A percentile compares a stretch with the other conserved stretches of the same genome.
Conservation (phyloP, 139 green algal species). For the Deuterostichococcus epilithicus region DNA sequence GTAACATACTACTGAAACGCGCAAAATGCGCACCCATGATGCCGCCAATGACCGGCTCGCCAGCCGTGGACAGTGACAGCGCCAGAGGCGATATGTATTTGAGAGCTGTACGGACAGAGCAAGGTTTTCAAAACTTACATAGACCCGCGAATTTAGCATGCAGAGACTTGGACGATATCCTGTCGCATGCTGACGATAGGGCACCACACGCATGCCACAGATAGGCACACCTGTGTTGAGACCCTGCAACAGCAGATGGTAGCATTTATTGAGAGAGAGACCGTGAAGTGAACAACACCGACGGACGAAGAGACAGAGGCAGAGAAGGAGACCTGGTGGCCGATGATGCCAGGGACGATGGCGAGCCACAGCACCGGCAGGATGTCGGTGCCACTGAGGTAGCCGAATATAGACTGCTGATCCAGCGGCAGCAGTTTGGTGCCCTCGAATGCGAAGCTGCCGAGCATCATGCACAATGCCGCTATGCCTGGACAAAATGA, state of each 20-base stretch:
- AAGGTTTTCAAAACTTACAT: not conserved
- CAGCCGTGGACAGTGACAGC: not conserved
- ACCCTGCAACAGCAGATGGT: too few species aligned
- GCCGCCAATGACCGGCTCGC: not conserved
- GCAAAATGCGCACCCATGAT: not conserved
- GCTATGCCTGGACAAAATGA: slow-evolving; percentile 5
- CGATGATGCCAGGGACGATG: slow-evolving; percentile 53
- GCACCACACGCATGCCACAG: too few species aligned
- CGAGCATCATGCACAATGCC: slow-evolving; percentile 20
- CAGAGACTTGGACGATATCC: too few species aligned
- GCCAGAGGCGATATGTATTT: not conserved
- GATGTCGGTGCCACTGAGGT: slow-evolving; percentile 33
- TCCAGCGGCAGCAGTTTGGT: slow-evolving; percentile 17
- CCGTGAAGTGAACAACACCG: too few species aligned
- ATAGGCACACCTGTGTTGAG: too few species aligned
- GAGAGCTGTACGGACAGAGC: not conserved
- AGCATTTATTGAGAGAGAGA: too few species aligned
- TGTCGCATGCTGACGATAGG: too few species aligned
- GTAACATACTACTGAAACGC: not conserved
- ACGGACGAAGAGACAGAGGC: too few species aligned
- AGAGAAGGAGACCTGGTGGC: not conserved
- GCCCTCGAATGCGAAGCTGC: slow-evolving; percentile 24
- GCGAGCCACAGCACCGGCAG: slow-evolving; percentile 61
- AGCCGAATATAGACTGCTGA: slow-evolving; percentile 50
- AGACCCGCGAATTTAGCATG: too few species aligned